Base-by-base conservation (phyloP, 371 early-diverging fungal species). In the Gilbertella persicaria region DNA sequence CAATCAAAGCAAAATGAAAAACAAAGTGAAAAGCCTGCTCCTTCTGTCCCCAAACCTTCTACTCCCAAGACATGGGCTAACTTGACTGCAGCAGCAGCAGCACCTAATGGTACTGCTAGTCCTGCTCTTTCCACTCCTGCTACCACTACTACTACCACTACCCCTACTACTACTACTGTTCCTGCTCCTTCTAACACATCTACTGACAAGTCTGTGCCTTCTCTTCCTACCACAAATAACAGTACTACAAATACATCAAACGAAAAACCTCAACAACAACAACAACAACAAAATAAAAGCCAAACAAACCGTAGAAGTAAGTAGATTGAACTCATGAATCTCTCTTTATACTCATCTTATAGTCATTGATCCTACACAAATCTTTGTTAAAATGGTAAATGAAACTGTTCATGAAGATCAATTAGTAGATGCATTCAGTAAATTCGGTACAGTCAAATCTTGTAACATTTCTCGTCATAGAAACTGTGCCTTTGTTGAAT, bases 41-140 rank as follows among this genome's bases (percentile, higher is more conserved):
- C 9, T 7, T 4, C 36, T 4, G 23, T 29, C 33, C 16, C 24
- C 30, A 62, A 61, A 37, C 50, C 59, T n/a, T 19, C 24, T 29
- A 45, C 54, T 14, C 60, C 73, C 17, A 75, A 71, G 60, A 78
- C 79, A 25, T 81, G 82, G 82, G 77, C 82, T 23, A 71, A 69
- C 29, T 45, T 77, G 14, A 75, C 77, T 12, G 73, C 78, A 4
- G 38, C 29, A 5, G 43, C 38, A 14, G 45, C 50, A 6, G 12
- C 23, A n/a, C 17, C 40, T 16, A 26, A 4, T 54, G 20, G 21
- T 39, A 23, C 30, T 29, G 7, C 45, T 10, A 42, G n/a, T n/a
- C 12, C 30, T 9, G 43, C 66, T 0, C 52, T 57, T 10, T 30
- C 64, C 35, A 54, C 65, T 35, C 49, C 66, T 21, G 52, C 66